Conservation (phyloP, 208 protist genomes). For the Trypanosoma cruzi region DNA sequence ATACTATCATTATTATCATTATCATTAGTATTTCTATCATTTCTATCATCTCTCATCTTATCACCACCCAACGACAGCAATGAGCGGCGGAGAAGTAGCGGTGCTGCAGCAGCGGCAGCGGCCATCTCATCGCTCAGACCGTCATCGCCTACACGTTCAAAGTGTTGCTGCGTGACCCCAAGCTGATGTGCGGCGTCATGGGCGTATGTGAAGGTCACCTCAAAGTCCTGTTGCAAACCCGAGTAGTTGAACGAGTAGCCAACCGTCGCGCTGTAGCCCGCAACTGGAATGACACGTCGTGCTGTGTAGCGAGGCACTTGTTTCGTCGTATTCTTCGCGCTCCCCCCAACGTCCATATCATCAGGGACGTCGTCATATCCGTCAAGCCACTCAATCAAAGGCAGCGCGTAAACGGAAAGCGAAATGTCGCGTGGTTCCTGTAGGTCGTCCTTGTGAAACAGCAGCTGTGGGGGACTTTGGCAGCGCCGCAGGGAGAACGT, state of each 20-base stretch:
- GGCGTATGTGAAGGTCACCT: slow-evolving; percentile 38
- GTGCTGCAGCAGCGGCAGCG: not conserved
- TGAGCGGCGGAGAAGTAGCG: slow-evolving; percentile 17
- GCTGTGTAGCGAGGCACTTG: not conserved
- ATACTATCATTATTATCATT: not conserved
- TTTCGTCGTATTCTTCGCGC: not conserved
- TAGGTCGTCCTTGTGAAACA: slow-evolving; percentile 52
- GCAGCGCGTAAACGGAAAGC: slow-evolving; percentile 32
- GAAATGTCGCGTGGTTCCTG: slow-evolving; percentile 30
- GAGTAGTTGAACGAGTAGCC: slow-evolving; percentile 77
- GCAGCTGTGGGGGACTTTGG: slow-evolving; percentile 58
- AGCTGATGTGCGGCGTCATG: slow-evolving; percentile 48
- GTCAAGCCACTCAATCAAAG: slow-evolving; percentile 38
- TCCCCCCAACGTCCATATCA: not conserved
- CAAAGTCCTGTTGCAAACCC: slow-evolving; percentile 55
- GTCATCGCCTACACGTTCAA: slow-evolving; percentile 12
- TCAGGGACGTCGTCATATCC: not conserved
- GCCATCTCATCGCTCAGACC: not conserved
- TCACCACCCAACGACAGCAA: not conserved
- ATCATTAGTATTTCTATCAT: not conserved
- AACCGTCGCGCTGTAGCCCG: slow-evolving; percentile 45
- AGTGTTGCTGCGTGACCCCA: slow-evolving; percentile 36
- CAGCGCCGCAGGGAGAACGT: slow-evolving; percentile 85
- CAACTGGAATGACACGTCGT: slow-evolving; percentile 60
- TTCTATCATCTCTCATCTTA: not conserved